Evolutionary conservation across 2,329 filamentous ascomycete species (phyloP).

Genomic region (Phyllosticta citrichinensis): DNA sequence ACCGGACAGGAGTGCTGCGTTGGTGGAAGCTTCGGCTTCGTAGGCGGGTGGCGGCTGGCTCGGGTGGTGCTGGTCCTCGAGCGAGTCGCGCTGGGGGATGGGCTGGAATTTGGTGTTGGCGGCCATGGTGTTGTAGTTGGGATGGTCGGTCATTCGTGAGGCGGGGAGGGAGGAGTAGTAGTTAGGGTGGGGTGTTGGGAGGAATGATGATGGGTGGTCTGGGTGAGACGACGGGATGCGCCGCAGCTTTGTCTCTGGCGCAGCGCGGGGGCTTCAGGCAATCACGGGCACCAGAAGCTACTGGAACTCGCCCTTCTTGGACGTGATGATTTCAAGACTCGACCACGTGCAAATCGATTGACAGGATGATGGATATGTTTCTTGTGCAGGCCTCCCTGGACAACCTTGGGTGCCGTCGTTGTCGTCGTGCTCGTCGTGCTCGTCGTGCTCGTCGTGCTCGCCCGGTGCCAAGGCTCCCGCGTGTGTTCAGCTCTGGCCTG

Average conservation of each 20-base stretch:
- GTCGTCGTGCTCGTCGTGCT: not conserved
- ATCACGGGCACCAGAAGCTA: conserved; percentile 4
- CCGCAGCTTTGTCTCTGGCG: conserved; percentile 6
- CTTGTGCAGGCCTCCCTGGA: not conserved
- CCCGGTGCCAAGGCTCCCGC: not conserved
- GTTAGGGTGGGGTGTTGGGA: not conserved
- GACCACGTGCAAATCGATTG: conserved; percentile 5
- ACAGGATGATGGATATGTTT: not conserved
- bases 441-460: not conserved
- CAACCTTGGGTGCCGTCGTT: not conserved
- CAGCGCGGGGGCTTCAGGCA: conserved; percentile 3
- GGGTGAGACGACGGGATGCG: conserved; percentile 7
- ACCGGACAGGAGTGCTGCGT: conserved; percentile 52
- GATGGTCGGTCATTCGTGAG: not conserved
- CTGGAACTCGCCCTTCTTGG: conserved; percentile 2
- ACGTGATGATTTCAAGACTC: not conserved
- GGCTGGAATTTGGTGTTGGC: conserved; percentile 68
- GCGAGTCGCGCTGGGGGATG: conserved; percentile 77
- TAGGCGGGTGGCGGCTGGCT: conserved; percentile 78
- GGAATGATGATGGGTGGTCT: no score
- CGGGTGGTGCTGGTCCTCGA: conserved; percentile 43
- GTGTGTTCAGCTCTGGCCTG: not conserved
- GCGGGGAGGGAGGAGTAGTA: not conserved
- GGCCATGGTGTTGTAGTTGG: conserved; percentile 10
- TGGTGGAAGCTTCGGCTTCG: conserved; percentile 44